A percentile compares a stretch with the other conserved stretches of the same genome.
These are phyloP conservation scores for Fusarium nanum DNA, from an alignment of 2,329 filamentous ascomycete species.

Conservation along the genomic window DNA sequence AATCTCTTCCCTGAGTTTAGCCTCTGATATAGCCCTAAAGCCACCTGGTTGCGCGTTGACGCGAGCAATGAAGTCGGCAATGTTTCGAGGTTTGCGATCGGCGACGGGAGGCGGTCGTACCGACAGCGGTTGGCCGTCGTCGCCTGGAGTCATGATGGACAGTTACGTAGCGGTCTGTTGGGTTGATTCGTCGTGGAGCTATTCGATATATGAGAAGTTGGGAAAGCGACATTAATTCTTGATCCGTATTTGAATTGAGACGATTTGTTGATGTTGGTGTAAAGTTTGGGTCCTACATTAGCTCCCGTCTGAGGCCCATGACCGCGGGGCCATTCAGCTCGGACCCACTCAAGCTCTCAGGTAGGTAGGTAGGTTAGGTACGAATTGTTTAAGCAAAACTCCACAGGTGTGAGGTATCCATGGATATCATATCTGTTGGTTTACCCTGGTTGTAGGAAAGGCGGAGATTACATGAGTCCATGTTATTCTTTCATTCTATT, in stretches of 20 bases:
- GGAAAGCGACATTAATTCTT: background rate
- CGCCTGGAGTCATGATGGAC: slow-evolving; percentile 48
- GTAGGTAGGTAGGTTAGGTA: background rate
- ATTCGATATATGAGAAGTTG: background rate
- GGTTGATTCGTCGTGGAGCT: background rate
- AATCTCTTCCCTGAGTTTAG: slow-evolving; percentile 77
- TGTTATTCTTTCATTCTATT: background rate
- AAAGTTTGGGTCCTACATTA: slow-evolving; percentile 13
- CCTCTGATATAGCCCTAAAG: slow-evolving; percentile 83
- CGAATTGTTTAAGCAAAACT: background rate
- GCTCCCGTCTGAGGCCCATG: slow-evolving; percentile 12
- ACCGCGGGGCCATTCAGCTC: slow-evolving; percentile 17
- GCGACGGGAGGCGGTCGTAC: slow-evolving; percentile 61
- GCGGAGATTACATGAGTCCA: background rate
- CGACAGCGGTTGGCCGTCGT: slow-evolving; percentile 53
- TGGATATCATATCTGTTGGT: background rate
- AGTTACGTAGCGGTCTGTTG: background rate
- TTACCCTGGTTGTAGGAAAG: background rate
- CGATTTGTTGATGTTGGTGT: slow-evolving; percentile 7
- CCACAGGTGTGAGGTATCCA: too few species aligned
- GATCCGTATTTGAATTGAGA: background rate
- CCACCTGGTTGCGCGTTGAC: slow-evolving; percentile 82
- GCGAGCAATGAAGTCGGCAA: slow-evolving; percentile 82
- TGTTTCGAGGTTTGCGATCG: slow-evolving; percentile 67
- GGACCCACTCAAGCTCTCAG: background rate